A percentile compares a stretch with the other conserved stretches of the same genome.
Conservation (phyloP, 2,329 filamentous ascomycete species). For the Sporothrix euskadiensis region DNA sequence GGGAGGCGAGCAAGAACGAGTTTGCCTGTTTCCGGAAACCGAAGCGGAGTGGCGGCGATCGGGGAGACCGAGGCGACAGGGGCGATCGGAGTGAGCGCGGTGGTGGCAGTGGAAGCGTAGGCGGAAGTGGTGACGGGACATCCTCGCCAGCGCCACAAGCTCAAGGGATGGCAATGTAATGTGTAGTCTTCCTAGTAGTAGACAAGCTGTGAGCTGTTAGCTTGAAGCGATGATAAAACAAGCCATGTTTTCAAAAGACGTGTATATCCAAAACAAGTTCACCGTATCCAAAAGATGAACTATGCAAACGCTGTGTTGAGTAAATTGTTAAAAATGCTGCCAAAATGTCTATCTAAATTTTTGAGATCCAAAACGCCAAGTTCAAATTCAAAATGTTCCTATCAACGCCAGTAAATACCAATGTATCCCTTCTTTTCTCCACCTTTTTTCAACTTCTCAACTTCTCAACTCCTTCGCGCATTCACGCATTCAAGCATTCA, state of each 20-base stretch:
- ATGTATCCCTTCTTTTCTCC: not conserved
- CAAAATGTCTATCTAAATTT: slow-evolving; percentile 1
- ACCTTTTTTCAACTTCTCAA: not conserved
- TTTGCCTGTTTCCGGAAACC: slow-evolving; percentile 81
- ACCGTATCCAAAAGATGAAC: not conserved
- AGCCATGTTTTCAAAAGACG: not conserved
- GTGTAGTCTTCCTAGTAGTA: not conserved
- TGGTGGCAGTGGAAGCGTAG: not conserved
- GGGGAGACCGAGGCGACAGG: slow-evolving; percentile 7
- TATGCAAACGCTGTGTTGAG: slow-evolving; percentile 8
- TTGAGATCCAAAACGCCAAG: slow-evolving; percentile 3
- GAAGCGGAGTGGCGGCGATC: slow-evolving; percentile 42
- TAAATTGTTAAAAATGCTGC: not conserved
- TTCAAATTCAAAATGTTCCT: not conserved
- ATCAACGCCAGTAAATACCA: not conserved
- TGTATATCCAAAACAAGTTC: not conserved
- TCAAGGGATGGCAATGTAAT: not conserved
- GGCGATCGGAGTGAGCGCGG: not conserved
- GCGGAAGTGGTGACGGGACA: slow-evolving; percentile 5
- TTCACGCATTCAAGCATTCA: slow-evolving; percentile 45
- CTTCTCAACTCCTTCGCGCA: no score
- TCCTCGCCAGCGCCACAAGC: slow-evolving; percentile 17
- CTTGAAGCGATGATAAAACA: not conserved
- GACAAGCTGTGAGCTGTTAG: not conserved
- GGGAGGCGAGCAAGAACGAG: slow-evolving; percentile 79